Base-by-base conservation (phyloP, 495 filamentous ascomycete genomes). In the Penicillium silybi region DNA sequence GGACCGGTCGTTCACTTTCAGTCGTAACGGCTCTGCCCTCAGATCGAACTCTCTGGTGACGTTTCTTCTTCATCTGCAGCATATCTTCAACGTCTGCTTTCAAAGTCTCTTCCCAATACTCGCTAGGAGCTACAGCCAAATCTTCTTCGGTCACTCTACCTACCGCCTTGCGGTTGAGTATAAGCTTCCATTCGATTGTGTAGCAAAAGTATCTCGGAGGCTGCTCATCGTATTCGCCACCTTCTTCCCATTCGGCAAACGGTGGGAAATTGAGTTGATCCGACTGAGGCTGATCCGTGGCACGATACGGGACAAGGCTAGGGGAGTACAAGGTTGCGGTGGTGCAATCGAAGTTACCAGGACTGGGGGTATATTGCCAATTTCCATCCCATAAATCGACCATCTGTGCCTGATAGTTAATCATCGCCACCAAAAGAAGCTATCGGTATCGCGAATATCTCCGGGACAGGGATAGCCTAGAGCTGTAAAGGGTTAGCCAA, bases 401-500 rank as follows among this genome's bases (percentile, higher is more conserved):
- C 19, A 52, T 48, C 39, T 41, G 46, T 18, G 48, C n/a, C n/a
- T n/a, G n/a, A n/a, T n/a, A n/a, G 15, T 40, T 57, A 40, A 57
- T 27, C 40, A 57, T 53, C 45, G 17, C 53, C 55, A 49, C 3
- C 41, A 42, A 53, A 46, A 57, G 20, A 46, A n/a, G 50, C 41
- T 57, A 29, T 53, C 6, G 55, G 41, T 46, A 52, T 57, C 22
- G 44, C 44, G 48, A 43, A 56, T 56, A 40, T 56, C n/a, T 48
- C 34, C 27, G 25, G 49, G 35, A 38, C 44, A 42, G 45, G 44
- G 44, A 27, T 18, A 53, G 29, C 41, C 46, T 49, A 38, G 18
- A 52, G 48, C 54, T 49, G 45, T 46, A 48, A 57, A 45, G 26
- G 48, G 44, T 57, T 57, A 57, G 49, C 44, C 49, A 46, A 48